phyloP scores from a whole-genome alignment of 768 basidiomycete genomes.

The Holtermannia corniformis region DNA sequence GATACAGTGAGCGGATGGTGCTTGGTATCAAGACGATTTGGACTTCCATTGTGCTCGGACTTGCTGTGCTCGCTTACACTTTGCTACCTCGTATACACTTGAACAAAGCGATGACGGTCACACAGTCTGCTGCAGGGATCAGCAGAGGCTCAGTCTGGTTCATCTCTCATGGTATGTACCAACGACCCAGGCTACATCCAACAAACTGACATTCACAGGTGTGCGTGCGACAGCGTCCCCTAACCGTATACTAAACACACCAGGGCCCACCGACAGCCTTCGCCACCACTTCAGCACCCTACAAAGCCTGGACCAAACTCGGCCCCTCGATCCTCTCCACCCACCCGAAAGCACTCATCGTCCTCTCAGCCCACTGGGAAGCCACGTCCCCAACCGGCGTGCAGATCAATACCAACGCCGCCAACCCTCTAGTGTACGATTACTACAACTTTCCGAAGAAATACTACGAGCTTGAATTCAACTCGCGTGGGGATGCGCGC shows the following conservation, averaged over 20 bases:
- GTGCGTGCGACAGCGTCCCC: not conserved
- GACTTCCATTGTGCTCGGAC: no score
- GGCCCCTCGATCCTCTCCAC: constrained; percentile 13
- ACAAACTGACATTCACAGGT: not conserved
- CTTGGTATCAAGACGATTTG: no score
- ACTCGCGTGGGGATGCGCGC: constrained; percentile 4
- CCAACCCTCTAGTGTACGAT: constrained; percentile 35
- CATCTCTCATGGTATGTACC: constrained; percentile 32
- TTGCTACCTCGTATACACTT: no score
- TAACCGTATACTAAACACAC: not conserved
- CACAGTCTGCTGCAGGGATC: no score
- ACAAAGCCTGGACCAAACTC: constrained; percentile 29
- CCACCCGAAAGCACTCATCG: constrained; percentile 26
- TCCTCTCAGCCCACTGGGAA: constrained; percentile 39
- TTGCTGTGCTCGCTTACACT: no score
- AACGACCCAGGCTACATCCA: not conserved
- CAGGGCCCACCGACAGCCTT: constrained; percentile 34
- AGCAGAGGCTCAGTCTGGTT: constrained; percentile 36
- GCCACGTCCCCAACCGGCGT: constrained; percentile 13
- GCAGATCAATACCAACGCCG: constrained; percentile 23
- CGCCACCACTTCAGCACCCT: constrained; percentile 18
- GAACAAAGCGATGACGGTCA: no score
- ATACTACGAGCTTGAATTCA: constrained; percentile 26
- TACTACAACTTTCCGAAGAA: constrained; percentile 34
- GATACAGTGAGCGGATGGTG: no score